Percentiles rank a stretch among this genome's conserved stretches.
Conservation (phyloP, 352 stramenopile species). For the Globisporangium spiculum region DNA sequence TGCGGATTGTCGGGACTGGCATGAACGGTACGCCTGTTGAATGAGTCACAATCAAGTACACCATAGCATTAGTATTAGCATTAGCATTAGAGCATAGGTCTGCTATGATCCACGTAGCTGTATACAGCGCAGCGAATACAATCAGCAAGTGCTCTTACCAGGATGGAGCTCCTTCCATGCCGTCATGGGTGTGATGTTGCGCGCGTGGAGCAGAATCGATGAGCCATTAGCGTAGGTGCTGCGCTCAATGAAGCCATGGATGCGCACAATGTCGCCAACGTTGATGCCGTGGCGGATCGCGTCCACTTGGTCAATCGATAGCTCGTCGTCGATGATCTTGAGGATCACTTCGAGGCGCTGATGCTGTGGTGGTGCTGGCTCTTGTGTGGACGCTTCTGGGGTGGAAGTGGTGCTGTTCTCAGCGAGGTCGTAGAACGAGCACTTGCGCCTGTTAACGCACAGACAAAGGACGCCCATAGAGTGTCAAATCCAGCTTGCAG, state of each 20-base stretch:
- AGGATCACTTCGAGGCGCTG: conserved; percentile 71
- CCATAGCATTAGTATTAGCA: not conserved
- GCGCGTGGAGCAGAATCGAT: conserved; percentile 42
- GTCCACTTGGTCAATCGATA: conserved; percentile 63
- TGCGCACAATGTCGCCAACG: conserved; percentile 63
- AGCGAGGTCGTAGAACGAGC: conserved; percentile 75
- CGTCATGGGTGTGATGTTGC: conserved; percentile 32
- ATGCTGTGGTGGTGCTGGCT: conserved; percentile 11
- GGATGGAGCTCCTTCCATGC: conserved; percentile 59
- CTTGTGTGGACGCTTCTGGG: not conserved
- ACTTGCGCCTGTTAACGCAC: conserved; percentile 42
- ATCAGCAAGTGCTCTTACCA: conserved; percentile 12
- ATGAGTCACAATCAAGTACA: not conserved
- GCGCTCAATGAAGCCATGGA: conserved; percentile 59
- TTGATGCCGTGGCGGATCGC: conserved; percentile 59
- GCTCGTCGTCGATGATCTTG: conserved; percentile 68
- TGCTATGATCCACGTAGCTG: not conserved
- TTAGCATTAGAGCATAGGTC: not conserved
- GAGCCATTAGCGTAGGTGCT: conserved; percentile 2
- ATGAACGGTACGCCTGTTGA: conserved; percentile 47
- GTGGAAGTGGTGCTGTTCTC: not conserved
- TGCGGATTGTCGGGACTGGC: conserved; percentile 42
- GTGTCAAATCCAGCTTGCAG: not conserved
- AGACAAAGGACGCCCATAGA: not conserved
- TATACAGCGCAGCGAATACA: not conserved